Conservation (phyloP, 768 basidiomycete genomes). For the Pisolithus sp. region DNA sequence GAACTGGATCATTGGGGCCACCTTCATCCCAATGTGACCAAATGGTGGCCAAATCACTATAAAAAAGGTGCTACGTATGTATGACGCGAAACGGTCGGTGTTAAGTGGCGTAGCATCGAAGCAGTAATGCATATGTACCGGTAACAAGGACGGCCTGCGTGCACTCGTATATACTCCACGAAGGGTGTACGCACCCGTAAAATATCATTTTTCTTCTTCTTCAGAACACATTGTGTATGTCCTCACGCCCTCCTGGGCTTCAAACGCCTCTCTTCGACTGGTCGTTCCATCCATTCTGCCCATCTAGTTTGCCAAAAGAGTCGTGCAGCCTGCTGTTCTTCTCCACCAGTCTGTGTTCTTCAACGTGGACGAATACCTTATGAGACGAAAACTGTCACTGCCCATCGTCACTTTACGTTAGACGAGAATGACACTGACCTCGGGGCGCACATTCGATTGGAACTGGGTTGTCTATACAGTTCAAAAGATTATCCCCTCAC, state of each 20-base stretch:
- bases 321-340: neutral
- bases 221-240: too few species aligned
- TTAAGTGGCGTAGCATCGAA: too few species aligned
- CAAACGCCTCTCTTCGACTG: neutral
- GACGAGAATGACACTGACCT: neutral
- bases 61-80: too few species aligned
- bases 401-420: neutral
- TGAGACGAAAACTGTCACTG: neutral
- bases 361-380: conserved; percentile 24
- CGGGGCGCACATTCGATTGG: neutral
- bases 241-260: too few species aligned
- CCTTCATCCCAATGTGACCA: too few species aligned
- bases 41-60: too few species aligned
- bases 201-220: neutral
- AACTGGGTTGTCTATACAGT: neutral
- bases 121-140: too few species aligned
- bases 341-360: conserved; percentile 28
- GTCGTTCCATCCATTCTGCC: neutral
- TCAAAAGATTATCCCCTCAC: neutral
- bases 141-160: too few species aligned
- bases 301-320: neutral
- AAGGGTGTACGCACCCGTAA: too few species aligned
- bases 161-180: too few species aligned
- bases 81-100: too few species aligned
- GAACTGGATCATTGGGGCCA: too few species aligned